A percentile compares a stretch with the other conserved stretches of the same genome.
Evolutionary conservation across 371 early-diverging fungal genomes (phyloP).

Genomic region (Zychaea mexicana): DNA sequence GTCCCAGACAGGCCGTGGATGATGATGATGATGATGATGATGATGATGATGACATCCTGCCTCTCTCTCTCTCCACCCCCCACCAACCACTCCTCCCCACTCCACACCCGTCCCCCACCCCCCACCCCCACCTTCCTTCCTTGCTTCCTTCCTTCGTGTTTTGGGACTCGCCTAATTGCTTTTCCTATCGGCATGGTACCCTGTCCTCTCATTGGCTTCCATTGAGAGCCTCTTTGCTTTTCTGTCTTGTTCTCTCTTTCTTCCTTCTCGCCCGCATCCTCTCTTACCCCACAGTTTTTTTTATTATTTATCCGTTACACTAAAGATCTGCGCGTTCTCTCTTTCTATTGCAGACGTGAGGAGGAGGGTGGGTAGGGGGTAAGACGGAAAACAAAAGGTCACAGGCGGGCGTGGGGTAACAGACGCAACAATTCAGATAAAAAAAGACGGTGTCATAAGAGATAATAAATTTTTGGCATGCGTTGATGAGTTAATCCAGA

Average conservation of each 20-base stretch:
- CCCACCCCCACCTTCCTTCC: too few species aligned
- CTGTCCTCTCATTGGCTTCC: not conserved
- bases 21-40: not conserved
- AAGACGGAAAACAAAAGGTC: not conserved
- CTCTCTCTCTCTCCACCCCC: not conserved
- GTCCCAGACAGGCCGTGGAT: conserved; percentile 6
- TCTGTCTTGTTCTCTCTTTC: not conserved
- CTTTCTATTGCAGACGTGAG: too few species aligned
- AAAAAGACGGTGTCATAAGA: not conserved
- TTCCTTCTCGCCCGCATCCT: not conserved
- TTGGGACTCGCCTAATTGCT: not conserved
- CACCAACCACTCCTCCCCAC: too few species aligned
- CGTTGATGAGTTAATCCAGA: not conserved
- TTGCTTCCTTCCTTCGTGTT: too few species aligned
- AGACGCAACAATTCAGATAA: too few species aligned
- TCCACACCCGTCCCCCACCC: too few species aligned
- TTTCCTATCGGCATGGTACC: conserved; percentile 4
- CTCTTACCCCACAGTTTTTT: not conserved
- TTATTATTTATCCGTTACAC: not conserved
- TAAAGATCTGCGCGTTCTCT: not conserved
- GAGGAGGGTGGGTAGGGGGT: too few species aligned
- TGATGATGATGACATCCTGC: not conserved
- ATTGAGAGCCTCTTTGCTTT: not conserved
- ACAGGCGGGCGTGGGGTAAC: too few species aligned
- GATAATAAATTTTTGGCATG: not conserved